Conservation (phyloP, 768 basidiomycete genomes). For the Macrolepiota fuliginosa region DNA sequence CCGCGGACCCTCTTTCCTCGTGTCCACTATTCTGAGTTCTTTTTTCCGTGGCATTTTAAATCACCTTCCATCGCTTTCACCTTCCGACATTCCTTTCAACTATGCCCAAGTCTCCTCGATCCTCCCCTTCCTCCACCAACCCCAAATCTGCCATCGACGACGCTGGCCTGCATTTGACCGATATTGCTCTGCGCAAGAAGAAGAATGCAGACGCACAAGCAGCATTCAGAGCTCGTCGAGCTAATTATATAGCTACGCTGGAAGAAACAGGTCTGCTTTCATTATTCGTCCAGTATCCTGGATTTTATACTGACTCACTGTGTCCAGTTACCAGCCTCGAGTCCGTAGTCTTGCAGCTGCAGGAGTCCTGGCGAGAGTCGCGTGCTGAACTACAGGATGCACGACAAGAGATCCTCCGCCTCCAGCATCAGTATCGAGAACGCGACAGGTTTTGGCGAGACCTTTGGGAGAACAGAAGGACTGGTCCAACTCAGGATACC, state of each 20-base stretch:
- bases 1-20: conserved; percentile 63
- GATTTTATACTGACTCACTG: conserved; percentile 15
- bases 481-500: conserved; percentile 45
- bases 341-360: conserved; percentile 79
- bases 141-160: conserved; percentile 35
- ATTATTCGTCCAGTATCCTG: conserved; percentile 11
- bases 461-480: conserved; percentile 65
- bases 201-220: conserved; percentile 91
- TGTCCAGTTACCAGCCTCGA: conserved; percentile 74
- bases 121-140: conserved; percentile 22
- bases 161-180: conserved; percentile 47
- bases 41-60: conserved; percentile 66
- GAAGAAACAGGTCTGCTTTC: conserved; percentile 66
- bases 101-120: conserved; percentile 42
- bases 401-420: conserved; percentile 60
- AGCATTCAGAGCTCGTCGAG: conserved; percentile 76
- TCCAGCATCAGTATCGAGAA: conserved; percentile 64
- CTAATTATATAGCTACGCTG: conserved; percentile 84
- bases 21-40: conserved; percentile 62
- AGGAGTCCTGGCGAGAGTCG: conserved; percentile 74
- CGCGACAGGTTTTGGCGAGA: conserved; percentile 74
- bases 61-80: conserved; percentile 29
- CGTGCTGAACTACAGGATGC: conserved; percentile 60
- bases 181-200: conserved; percentile 76
- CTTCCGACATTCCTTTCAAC: conserved; percentile 28